Base-by-base conservation (phyloP, 495 filamentous ascomycete species). In the Neurospora hispaniola region DNA sequence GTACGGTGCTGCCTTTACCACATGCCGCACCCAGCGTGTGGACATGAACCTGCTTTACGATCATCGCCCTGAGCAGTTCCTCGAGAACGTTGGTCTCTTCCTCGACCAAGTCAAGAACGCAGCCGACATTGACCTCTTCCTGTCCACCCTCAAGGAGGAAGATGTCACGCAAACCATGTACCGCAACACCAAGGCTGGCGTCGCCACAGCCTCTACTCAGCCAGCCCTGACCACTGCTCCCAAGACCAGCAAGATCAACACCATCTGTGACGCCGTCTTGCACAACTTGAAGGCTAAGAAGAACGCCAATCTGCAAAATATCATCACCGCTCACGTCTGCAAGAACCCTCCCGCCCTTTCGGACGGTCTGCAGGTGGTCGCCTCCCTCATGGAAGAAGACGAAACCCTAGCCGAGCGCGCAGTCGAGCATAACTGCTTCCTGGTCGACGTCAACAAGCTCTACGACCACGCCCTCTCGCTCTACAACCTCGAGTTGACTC, bases 41-140 rank as follows among this genome's bases (percentile, higher is more conserved):
- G 96, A 99, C 78, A 93, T 98, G 90, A 99, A 98, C 78, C 95
- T 99, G 71, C 84, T 99, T n/a, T 94, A 97, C 79, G 96, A 99
- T 79, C 91, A 98, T 83, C 88, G 88, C 8, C 93, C 94, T 0
- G 83, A 88, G 59, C 92, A 96, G 74, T 97, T 99, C 78, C 85
- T 97, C 82, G 84, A 87, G 14, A 91, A 89, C 74, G 86, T 97
- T 41, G 83, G 82, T 8, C 75, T 94, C 2, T 96, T 99, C 80
- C 84, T 98, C 62, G 89, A 94, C 31, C 96, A 98, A 79, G 86
- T 98, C 54, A 91, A 91, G 80, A 94, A 91, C 77, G 84, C 91
- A 43, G 91, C 96, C 20, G 90, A 93, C 73, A 91, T 98, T 75
- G 96, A 99, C 78, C 84, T 98, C 48, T 97, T 99, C 75, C 85